These are phyloP conservation scores for Boletus tylopilopsis DNA, from an alignment of 768 basidiomycete species.

Conservation along the genomic window DNA sequence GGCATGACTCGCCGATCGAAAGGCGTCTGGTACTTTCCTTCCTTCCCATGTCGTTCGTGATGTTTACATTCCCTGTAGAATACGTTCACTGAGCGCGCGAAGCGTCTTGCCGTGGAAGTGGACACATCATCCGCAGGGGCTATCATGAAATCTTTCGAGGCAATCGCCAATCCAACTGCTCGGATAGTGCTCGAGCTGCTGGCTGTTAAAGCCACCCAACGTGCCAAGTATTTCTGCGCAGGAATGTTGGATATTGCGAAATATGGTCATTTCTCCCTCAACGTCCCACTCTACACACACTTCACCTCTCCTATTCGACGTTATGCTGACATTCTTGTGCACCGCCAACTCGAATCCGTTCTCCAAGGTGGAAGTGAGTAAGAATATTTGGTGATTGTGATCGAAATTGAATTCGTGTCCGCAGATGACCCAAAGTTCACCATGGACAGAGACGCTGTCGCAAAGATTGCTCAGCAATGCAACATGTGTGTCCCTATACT, in stretches of 20 bases:
- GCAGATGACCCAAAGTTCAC: constrained; percentile 82
- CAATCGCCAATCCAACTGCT: constrained; percentile 67
- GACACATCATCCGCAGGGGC: constrained; percentile 76
- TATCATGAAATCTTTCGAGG: constrained; percentile 81
- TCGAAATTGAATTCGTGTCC: constrained; percentile 3
- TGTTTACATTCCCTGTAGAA: constrained; percentile 43
- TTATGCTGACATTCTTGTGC: constrained; percentile 91
- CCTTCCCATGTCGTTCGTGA: not conserved
- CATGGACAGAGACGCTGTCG: constrained; percentile 97
- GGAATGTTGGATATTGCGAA: constrained; percentile 99
- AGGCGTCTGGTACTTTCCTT: constrained; percentile 64
- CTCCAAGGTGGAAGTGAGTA: constrained; percentile 64
- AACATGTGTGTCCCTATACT: constrained; percentile 66
- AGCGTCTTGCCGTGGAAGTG: constrained; percentile 77
- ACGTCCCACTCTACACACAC: constrained; percentile 87
- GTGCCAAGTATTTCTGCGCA: constrained; percentile 97
- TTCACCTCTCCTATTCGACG: constrained; percentile 92
- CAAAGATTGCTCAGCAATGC: constrained; percentile 97
- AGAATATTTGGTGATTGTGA: not conserved
- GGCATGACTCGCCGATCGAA: constrained; percentile 91
- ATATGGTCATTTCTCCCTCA: constrained; percentile 91
- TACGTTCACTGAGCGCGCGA: constrained; percentile 75
- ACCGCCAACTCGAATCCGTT: constrained; percentile 92
- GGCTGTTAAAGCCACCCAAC: constrained; percentile 87
- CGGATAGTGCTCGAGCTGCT: constrained; percentile 79